A percentile compares a stretch with the other conserved stretches of the same genome.
Evolutionary conservation across 225 moss, liverwort and hornwort species (phyloP).

Genomic region (Anthoceros angustus): DNA sequence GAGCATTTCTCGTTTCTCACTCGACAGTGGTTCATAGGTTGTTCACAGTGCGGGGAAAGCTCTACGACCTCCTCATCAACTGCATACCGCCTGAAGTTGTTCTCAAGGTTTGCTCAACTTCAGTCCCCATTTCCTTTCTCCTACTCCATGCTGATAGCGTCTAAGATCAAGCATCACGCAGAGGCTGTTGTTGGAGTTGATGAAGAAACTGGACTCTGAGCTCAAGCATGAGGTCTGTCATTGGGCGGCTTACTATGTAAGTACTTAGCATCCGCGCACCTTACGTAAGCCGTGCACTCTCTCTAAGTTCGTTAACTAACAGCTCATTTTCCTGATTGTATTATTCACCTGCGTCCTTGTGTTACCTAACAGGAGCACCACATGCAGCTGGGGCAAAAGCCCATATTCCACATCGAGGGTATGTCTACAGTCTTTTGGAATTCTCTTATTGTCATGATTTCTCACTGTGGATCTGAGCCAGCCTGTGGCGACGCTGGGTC

Average conservation of each 20-base stretch:
- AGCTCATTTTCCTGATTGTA: not conserved
- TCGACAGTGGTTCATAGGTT: slow-evolving; percentile 27
- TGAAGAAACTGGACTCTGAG: slow-evolving; percentile 87
- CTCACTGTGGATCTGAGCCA: not conserved
- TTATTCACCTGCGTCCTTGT: not conserved
- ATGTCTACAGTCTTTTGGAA: not conserved
- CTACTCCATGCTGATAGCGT: not conserved
- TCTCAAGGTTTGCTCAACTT: slow-evolving; percentile 39
- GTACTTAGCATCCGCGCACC: not conserved
- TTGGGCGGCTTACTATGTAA: slow-evolving; percentile 84
- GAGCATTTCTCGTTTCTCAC: not conserved
- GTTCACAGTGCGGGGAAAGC: slow-evolving; percentile 69
- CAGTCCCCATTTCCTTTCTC: not conserved
- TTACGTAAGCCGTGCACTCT: not conserved
- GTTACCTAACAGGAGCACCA: slow-evolving; percentile 57
- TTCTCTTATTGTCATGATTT: not conserved
- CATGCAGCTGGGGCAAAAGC: slow-evolving; percentile 89
- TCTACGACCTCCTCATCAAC: slow-evolving; percentile 70
- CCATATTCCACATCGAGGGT: slow-evolving; percentile 83
- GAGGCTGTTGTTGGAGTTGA: slow-evolving; percentile 69
- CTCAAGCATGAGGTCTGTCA: slow-evolving; percentile 88
- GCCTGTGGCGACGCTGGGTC: too few relatives aligned
- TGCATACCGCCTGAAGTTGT: slow-evolving; percentile 93
- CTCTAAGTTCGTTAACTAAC: not conserved
- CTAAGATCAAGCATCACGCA: slow-evolving; percentile 11